These are phyloP conservation scores for Mycena chlorophos DNA, from an alignment of 768 basidiomycete species.

Conservation along the genomic window DNA sequence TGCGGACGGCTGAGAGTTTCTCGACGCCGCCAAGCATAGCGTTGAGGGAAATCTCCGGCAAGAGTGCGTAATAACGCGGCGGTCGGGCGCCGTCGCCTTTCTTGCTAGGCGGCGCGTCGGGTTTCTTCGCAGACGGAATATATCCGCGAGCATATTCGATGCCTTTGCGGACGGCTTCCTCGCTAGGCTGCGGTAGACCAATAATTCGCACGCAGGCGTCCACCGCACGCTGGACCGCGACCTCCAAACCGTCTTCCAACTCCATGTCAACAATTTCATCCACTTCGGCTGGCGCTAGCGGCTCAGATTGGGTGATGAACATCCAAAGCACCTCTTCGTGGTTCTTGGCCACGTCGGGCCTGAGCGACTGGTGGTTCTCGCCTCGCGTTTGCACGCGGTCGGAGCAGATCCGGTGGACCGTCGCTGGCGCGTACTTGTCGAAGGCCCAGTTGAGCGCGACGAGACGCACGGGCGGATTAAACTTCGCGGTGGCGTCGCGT, in stretches of 20 bases:
- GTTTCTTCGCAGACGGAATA: constrained; percentile 40
- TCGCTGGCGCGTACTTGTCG: constrained; percentile 54
- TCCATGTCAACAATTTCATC: constrained; percentile 71
- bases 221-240: constrained; percentile 58
- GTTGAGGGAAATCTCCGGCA: constrained; percentile 68
- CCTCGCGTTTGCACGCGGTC: constrained; percentile 77
- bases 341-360: constrained; percentile 50
- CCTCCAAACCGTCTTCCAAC: constrained; percentile 53
- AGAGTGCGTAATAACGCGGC: constrained; percentile 76
- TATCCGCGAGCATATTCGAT: constrained; percentile 46
- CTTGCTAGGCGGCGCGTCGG: constrained; percentile 37
- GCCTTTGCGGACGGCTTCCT: constrained; percentile 57
- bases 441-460: constrained; percentile 79
- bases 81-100: constrained; percentile 28
- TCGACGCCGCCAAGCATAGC: constrained; percentile 46
- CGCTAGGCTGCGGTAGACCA: constrained; percentile 49
- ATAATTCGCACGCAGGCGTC: constrained; percentile 56
- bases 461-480: constrained; percentile 61
- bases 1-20: constrained; percentile 34
- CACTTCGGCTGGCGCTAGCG: constrained; percentile 62
- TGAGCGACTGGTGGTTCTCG: constrained; percentile 81
- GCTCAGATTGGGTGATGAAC: constrained; percentile 65
- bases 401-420: constrained; percentile 72
- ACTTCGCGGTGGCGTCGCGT: constrained; percentile 49
- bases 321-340: constrained; percentile 82